Conservation (phyloP, 75 land plant genomes). For the Pinus albicaulis region DNA sequence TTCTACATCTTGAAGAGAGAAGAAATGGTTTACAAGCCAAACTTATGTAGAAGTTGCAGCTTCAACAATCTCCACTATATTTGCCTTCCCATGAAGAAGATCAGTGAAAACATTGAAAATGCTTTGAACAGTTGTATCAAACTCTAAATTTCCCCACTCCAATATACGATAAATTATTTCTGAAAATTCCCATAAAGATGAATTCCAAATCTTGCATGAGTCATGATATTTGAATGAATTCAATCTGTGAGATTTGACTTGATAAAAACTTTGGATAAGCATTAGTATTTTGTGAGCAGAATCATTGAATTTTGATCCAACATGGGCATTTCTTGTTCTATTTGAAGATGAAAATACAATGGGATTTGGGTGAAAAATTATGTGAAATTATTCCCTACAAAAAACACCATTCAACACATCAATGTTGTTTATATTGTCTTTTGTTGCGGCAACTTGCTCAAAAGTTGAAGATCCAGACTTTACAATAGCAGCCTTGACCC, state of each 20-base stretch:
- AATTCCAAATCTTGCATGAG: conserved; percentile 11
- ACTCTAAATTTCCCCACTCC: conserved; percentile 59
- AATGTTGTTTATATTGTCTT: no score
- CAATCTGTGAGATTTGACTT: conserved; percentile 16
- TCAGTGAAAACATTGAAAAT: conserved; percentile 49
- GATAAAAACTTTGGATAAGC: conserved; percentile 53
- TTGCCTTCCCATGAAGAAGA: conserved; percentile 46
- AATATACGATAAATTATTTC: conserved; percentile 34
- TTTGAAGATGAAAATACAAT: not conserved
- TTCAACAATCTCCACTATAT: conserved; percentile 41
- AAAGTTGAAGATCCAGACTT: no score
- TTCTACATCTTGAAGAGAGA: conserved; percentile 58
- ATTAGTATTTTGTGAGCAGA: conserved; percentile 54
- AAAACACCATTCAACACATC: no score
- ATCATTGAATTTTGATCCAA: conserved; percentile 18
- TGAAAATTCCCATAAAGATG: conserved; percentile 13
- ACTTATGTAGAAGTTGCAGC: conserved; percentile 51
- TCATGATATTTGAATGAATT: conserved; percentile 12
- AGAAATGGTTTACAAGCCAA: conserved; percentile 65
- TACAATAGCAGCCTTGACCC: no score
- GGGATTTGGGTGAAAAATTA: no score
- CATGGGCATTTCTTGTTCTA: no score
- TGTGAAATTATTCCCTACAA: not conserved
- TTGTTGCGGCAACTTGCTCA: no score
- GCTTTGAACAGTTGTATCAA: conserved; percentile 36